These are phyloP conservation scores for Globisporangium takayamanum DNA, from an alignment of 352 stramenopile genomes.

Conservation along the genomic window DNA sequence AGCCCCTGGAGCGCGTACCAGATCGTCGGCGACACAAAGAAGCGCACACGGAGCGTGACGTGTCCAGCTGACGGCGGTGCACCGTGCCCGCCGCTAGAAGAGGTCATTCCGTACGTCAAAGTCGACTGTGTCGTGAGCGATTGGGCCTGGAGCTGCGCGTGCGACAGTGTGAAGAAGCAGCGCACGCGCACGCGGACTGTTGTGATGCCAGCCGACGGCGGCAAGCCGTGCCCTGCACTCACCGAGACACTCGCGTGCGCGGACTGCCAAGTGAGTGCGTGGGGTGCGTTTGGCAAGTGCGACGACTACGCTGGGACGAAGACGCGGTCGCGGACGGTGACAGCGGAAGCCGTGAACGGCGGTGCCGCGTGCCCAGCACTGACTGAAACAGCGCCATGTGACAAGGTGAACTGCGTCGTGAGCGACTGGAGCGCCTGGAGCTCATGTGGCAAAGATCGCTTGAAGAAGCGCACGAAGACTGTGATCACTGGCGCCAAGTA, in stretches of 20 bases:
- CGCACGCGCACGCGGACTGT: slow-evolving; percentile 24
- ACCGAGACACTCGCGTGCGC: slow-evolving; percentile 31
- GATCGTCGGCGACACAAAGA: slow-evolving; percentile 30
- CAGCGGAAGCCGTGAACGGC: slow-evolving; percentile 22
- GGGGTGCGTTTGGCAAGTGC: slow-evolving; percentile 27
- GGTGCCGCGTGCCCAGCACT: slow-evolving; percentile 31
- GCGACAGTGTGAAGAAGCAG: slow-evolving; percentile 26
- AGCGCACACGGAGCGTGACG: slow-evolving; percentile 29
- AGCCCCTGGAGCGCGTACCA: slow-evolving; percentile 28
- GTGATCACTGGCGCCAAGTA: slow-evolving; percentile 16
- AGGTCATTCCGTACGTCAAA: slow-evolving; percentile 28
- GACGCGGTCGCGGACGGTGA: slow-evolving; percentile 24
- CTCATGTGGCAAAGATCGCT: slow-evolving; percentile 11
- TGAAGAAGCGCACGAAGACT: slow-evolving; percentile 16
- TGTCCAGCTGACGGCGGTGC: slow-evolving; percentile 31
- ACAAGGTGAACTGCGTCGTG: slow-evolving; percentile 51
- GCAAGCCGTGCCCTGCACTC: slow-evolving; percentile 28
- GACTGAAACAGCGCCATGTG: slow-evolving; percentile 20
- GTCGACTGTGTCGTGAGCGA: slow-evolving; percentile 37
- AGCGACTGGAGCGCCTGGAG: slow-evolving; percentile 41
- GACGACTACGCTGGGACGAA: slow-evolving; percentile 27
- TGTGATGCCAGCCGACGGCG: slow-evolving; percentile 30
- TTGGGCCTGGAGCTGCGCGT: slow-evolving; percentile 30
- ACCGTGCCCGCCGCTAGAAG: slow-evolving; percentile 33
- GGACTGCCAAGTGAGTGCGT: slow-evolving; percentile 26